These are phyloP conservation scores for Penicillium maclennaniae DNA, from an alignment of 495 filamentous ascomycete species.

Conservation along the genomic window DNA sequence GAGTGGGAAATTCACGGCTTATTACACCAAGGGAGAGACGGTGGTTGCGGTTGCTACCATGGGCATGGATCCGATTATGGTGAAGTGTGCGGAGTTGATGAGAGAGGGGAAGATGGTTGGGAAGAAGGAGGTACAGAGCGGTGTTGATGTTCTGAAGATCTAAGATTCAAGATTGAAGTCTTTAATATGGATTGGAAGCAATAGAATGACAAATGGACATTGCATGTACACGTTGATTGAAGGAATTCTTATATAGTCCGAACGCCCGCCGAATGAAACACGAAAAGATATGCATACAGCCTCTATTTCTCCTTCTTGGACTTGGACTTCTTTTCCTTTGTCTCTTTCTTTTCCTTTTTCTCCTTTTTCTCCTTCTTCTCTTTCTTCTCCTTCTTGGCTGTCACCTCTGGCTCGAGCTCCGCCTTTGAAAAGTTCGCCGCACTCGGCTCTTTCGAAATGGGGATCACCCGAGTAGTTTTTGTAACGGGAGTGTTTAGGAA, in stretches of 20 bases:
- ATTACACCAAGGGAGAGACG: conserved; percentile 79
- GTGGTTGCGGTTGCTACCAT: conserved; percentile 92
- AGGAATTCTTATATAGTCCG: conserved; percentile 20
- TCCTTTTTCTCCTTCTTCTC: conserved; percentile 25
- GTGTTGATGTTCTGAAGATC: conserved; percentile 68
- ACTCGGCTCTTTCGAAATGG: conserved; percentile 15
- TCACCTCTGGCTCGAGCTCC: conserved; percentile 16
- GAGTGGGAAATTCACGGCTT: conserved; percentile 81
- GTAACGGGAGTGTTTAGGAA: conserved; percentile 10
- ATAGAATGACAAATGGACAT: not conserved
- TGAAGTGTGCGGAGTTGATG: conserved; percentile 83
- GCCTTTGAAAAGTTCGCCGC: conserved; percentile 16
- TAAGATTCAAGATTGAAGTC: not conserved
- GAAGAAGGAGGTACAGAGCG: conserved; percentile 70
- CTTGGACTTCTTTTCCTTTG: conserved; percentile 24
- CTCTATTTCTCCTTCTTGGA: conserved; percentile 17
- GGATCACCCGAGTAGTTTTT: conserved; percentile 15
- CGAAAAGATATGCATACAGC: conserved; percentile 8
- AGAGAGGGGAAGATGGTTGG: conserved; percentile 72
- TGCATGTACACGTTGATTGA: conserved; percentile 22
- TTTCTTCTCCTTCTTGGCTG: conserved; percentile 15
- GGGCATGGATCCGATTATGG: conserved; percentile 85
- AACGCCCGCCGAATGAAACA: conserved; percentile 28
- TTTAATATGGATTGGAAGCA: not conserved
- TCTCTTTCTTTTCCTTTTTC: conserved; percentile 12